Percentiles rank a stretch among this genome's conserved stretches.
Evolutionary conservation across 441 rosid genomes (phyloP).

Genomic region (Iberis amara): DNA sequence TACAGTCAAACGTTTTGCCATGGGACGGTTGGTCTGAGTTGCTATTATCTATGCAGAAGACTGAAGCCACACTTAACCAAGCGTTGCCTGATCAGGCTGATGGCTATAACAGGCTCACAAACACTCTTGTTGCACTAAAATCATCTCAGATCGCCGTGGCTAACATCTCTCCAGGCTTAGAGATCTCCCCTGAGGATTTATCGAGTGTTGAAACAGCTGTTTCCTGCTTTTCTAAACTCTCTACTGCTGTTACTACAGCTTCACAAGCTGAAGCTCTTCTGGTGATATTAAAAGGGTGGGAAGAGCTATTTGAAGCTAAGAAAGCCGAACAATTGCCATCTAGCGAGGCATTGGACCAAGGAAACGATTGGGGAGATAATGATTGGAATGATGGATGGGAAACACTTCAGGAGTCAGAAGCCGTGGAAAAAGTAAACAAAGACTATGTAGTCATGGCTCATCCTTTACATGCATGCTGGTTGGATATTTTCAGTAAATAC

Average conservation of each 20-base stretch:
- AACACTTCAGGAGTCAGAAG: conserved; percentile 79
- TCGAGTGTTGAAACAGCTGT: conserved; percentile 50
- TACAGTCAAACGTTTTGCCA: conserved; percentile 49
- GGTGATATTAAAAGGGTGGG: conserved; percentile 90
- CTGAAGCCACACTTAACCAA: conserved; percentile 34
- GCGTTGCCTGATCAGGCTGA: conserved; percentile 45
- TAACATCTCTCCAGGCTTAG: conserved; percentile 53
- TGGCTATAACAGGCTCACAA: conserved; percentile 62
- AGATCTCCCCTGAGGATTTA: conserved; percentile 72
- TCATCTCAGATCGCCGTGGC: conserved; percentile 67
- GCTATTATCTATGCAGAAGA: conserved; percentile 41
- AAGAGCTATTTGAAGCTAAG: conserved; percentile 52
- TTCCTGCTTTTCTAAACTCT: conserved; percentile 69
- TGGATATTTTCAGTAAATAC: conserved; percentile 49
- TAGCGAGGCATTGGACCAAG: conserved; percentile 41
- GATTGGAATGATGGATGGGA: conserved; percentile 99
- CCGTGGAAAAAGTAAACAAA: conserved; percentile 41
- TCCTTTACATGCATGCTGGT: conserved; percentile 85
- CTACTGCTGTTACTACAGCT: conserved; percentile 42
- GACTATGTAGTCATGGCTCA: conserved; percentile 37
- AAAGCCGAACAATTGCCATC: conserved; percentile 42
- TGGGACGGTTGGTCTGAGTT: conserved; percentile 87
- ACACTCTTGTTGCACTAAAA: conserved; percentile 83
- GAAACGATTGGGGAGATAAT: conserved; percentile 64
- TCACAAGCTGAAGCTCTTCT: conserved; percentile 57